Percentiles rank a stretch among this genome's conserved stretches.
These are phyloP conservation scores for Termitomyces sp. DNA, from an alignment of 768 basidiomycete species.

Conservation along the genomic window DNA sequence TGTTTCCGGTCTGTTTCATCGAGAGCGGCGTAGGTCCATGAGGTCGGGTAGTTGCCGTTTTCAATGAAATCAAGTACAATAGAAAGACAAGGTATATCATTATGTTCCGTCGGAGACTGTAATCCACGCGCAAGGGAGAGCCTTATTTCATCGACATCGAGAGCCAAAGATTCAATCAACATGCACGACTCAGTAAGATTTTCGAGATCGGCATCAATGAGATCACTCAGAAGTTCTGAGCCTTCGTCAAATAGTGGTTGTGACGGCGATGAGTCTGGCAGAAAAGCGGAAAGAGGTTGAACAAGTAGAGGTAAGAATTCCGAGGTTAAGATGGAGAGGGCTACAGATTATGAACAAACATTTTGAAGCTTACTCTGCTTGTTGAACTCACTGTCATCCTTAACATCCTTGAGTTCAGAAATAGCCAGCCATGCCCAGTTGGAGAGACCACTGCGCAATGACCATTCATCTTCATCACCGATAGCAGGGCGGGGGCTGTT, in stretches of 20 bases:
- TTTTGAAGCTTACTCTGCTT: neutral
- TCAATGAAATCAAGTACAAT: slow-evolving; percentile 75
- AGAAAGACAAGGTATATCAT: slow-evolving; percentile 53
- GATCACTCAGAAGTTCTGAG: slow-evolving; percentile 37
- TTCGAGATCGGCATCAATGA: slow-evolving; percentile 67
- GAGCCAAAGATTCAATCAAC: slow-evolving; percentile 69
- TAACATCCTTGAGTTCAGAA: slow-evolving; percentile 68
- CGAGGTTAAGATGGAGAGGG: slow-evolving; percentile 54
- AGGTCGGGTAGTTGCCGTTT: slow-evolving; percentile 59
- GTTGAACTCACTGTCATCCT: slow-evolving; percentile 57
- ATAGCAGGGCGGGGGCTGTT: slow-evolving; percentile 21
- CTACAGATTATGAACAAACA: slow-evolving; percentile 25
- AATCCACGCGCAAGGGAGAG: slow-evolving; percentile 66
- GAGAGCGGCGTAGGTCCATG: slow-evolving; percentile 51
- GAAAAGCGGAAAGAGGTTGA: slow-evolving; percentile 54
- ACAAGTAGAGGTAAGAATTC: slow-evolving; percentile 64
- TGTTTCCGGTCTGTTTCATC: slow-evolving; percentile 49
- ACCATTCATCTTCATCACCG: slow-evolving; percentile 54
- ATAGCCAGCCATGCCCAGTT: slow-evolving; percentile 79
- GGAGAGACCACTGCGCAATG: slow-evolving; percentile 57
- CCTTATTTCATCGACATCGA: slow-evolving; percentile 77
- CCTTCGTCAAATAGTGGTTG: slow-evolving; percentile 35
- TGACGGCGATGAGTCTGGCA: slow-evolving; percentile 39
- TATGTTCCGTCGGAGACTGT: slow-evolving; percentile 55
- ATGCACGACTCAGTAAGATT: slow-evolving; percentile 72